Conservation (phyloP, 441 rosid genomes). For the Lepidium campestre region DNA sequence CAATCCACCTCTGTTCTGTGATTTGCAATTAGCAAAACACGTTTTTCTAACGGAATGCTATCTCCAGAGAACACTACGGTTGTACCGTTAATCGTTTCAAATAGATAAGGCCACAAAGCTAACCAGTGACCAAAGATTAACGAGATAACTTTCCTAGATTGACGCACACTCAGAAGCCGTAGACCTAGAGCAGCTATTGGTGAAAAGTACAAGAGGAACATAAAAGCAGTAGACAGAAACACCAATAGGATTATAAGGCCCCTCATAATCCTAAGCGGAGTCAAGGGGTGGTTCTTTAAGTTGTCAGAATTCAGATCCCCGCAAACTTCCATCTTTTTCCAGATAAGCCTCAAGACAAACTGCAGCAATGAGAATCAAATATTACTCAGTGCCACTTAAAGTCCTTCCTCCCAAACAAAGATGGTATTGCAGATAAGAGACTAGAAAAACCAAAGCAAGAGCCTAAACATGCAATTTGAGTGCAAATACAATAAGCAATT, state of each 20-base stretch:
- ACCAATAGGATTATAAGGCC: conserved; percentile 68
- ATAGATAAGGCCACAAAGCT: conserved; percentile 90
- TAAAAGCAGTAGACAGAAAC: conserved; percentile 74
- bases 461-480: not conserved
- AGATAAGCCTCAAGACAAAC: conserved; percentile 27
- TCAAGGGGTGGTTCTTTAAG: conserved; percentile 56
- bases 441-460: not conserved
- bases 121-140: conserved; percentile 75
- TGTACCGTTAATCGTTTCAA: conserved; percentile 82
- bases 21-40: conserved; percentile 74
- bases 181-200: conserved; percentile 46
- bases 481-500: not conserved
- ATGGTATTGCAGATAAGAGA: not conserved
- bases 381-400: conserved; percentile 22
- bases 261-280: conserved; percentile 57
- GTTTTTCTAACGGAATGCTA: conserved; percentile 50
- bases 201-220: conserved; percentile 66
- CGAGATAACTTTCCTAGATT: conserved; percentile 57
- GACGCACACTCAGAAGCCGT: conserved; percentile 52
- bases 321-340: conserved; percentile 51
- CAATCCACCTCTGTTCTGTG: conserved; percentile 97
- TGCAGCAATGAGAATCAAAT: conserved; percentile 33
- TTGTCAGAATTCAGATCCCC: conserved; percentile 38
- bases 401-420: not conserved
- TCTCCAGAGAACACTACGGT: conserved; percentile 79